These are phyloP conservation scores for Cnidoscolus chayamansa DNA, from an alignment of 441 rosid genomes.

Conservation along the genomic window DNA sequence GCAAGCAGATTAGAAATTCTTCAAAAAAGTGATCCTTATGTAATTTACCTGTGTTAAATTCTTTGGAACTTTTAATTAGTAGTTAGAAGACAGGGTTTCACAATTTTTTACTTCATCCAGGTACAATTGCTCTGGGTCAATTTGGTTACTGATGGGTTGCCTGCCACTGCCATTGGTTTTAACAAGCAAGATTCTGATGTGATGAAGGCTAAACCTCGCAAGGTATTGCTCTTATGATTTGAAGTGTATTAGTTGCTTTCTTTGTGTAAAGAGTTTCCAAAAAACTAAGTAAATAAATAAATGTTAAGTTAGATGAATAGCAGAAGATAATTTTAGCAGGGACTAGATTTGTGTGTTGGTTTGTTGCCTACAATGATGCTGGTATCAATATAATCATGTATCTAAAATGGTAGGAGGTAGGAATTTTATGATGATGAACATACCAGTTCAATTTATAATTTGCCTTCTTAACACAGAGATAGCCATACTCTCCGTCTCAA, in stretches of 20 bases:
- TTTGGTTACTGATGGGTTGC: conserved; percentile 98
- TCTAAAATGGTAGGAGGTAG: not conserved
- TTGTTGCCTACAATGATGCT: not conserved
- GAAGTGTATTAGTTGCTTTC: not conserved
- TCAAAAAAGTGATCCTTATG: not conserved
- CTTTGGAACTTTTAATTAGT: not conserved
- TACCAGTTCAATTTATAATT: not conserved
- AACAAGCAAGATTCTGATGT: conserved; percentile 97
- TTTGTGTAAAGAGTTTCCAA: not conserved
- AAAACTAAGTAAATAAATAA: not conserved
- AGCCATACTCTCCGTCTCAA: not conserved
- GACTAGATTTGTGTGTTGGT: not conserved
- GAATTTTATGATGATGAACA: not conserved
- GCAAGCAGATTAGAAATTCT: not conserved
- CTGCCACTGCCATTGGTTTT: conserved; percentile 99
- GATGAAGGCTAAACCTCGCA: conserved; percentile 96
- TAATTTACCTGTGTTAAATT: conserved; percentile 6
- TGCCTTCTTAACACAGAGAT: not conserved
- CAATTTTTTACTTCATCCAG: conserved; percentile 37
- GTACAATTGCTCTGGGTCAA: conserved; percentile 99
- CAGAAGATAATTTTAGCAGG: not conserved
- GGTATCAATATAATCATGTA: not conserved
- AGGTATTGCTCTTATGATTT: conserved; percentile 46
- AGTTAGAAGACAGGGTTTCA: conserved; percentile 12
- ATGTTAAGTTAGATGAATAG: conserved; percentile 1